Evolutionary conservation across 2,329 filamentous ascomycete species (phyloP), one percentile per base, ranked within the genome.

Genomic region (Sphaerostilbella broomeana): DNA sequence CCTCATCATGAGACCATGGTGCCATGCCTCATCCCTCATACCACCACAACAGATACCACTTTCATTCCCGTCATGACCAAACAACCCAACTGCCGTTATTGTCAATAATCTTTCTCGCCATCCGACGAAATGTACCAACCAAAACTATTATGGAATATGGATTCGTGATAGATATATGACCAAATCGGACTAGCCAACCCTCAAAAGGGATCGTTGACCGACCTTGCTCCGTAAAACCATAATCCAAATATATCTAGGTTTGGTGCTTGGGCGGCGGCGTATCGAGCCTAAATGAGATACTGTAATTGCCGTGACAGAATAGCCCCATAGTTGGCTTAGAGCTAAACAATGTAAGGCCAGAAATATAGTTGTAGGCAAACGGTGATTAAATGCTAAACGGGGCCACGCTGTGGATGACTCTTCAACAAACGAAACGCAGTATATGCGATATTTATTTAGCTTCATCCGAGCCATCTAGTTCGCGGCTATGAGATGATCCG

Each of bases 401-500:
- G 42, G 41, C 35, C 47, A 46, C 30, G 49, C 48, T 52, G 44
- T 47, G 44, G 40, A 40, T 37, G 34, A 40, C 41, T 24, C 15
- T 29, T 28, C 19, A 38, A 37, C 28, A 46, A 35, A 43, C 37
- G 40, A 46, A 46, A 30, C 26, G 18, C 16, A 35, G 34, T 35
- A 37, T 35, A 13, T 32, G 40, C 35, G 32, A 43, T 30, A 22
- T 32, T 40, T 64, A 68, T 58, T 72, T 72, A 37, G 63, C 59
- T 53, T 70, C 68, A 28, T 70, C 67, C 6, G 60, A 56, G 39
- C 56, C 60, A 15, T 72, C 68, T 13, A 59, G 51, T 26, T 58
- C 46, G 32, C 56, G 57, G 20, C 46, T 44, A 21, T 54, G 58
- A 32, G 59, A 51, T 49, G 55, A 45, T 54, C 60, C 54, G 9